Percentiles rank a stretch among this genome's conserved stretches.
Evolutionary conservation across 331 rosid genomes (phyloP).

Genomic region (Acacia pycnantha): DNA sequence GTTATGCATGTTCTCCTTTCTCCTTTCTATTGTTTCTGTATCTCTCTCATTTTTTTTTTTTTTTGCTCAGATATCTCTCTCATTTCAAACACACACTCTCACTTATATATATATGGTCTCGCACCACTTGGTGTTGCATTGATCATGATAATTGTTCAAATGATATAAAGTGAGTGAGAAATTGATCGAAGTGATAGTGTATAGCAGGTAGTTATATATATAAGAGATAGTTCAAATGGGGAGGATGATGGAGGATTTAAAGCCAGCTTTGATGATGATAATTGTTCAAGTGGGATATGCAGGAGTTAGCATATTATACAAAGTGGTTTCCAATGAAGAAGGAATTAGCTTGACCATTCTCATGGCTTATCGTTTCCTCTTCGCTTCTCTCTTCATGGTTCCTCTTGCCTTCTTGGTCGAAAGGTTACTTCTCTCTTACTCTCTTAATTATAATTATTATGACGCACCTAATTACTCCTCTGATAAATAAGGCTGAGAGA

Average conservation of each 20-base stretch:
- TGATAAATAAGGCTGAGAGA: no score
- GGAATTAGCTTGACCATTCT: constrained; percentile 35
- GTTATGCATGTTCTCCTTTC: background rate
- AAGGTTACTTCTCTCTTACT: constrained; percentile 17
- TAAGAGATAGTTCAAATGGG: background rate
- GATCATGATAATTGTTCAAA: no score
- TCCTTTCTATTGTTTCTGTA: background rate
- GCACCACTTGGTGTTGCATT: background rate
- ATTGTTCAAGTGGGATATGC: constrained; percentile 26
- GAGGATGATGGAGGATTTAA: constrained; percentile 4
- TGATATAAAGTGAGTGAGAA: background rate
- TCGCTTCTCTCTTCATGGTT: constrained; percentile 34
- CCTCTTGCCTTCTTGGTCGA: constrained; percentile 44
- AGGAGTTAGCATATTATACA: constrained; percentile 27
- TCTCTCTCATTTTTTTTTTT: no score
- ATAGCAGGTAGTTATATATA: background rate
- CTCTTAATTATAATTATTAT: no score
- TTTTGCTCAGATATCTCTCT: no score
- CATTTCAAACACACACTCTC: no score
- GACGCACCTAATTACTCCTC: background rate
- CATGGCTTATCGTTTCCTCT: constrained; percentile 43
- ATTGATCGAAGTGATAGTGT: background rate
- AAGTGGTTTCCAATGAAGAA: constrained; percentile 26
- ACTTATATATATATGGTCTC: background rate
- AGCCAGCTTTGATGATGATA: constrained; percentile 37